Evolutionary conservation across 2,329 filamentous ascomycete species (phyloP), one percentile per base, ranked within the genome.

Genomic region (Ophiocordyceps camponoti-saundersi): DNA sequence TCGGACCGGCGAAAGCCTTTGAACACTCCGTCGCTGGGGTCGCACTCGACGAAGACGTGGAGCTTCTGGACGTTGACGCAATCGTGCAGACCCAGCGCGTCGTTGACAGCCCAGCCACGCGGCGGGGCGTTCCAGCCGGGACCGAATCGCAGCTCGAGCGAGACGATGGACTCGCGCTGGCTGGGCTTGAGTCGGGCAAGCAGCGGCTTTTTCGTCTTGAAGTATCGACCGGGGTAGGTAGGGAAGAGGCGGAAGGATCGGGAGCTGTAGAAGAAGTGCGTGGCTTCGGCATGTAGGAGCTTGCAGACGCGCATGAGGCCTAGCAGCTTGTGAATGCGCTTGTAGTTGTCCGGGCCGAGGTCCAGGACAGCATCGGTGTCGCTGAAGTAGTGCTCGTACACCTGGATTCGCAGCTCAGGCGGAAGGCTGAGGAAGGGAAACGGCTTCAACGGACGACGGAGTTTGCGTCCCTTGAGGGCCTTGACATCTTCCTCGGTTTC

Each of bases 61-160:
- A 89, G 59, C 15, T 66, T 68, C 29, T 72, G 69, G 20, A 83
- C 72, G 44, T 70, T 75, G 48, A 62, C 61, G 58, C 79, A 82
- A 45, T 85, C 78, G 1, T 59, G 53, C 7, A 89, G 67, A 0
- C 82, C 82, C 1, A 88, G 67, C 1, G 71, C 70, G 5, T 71
- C 64, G 52, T 79, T 80, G 13, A 85, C 78, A 1, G 78, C 75
- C 80, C 85, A 88, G 45, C 79, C 76, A 32, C 68, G 69, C 1
- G 84, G 84, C 15, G 84, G 83, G 48, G 73, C 73, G 50, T 68
- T 78, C 77, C 81, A 89, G 20, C 82, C 82, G 0, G 82, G 82
- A 0, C 84, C 84, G 0, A 89, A 67, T 3, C 83, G 75, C 46
- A 89, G 62, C 60, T 89, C 79, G 3, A 89, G 64, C 0, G 73